phyloP scores from a whole-genome alignment of 2,329 filamentous ascomycete species.

The Corinectria fuckeliana region DNA sequence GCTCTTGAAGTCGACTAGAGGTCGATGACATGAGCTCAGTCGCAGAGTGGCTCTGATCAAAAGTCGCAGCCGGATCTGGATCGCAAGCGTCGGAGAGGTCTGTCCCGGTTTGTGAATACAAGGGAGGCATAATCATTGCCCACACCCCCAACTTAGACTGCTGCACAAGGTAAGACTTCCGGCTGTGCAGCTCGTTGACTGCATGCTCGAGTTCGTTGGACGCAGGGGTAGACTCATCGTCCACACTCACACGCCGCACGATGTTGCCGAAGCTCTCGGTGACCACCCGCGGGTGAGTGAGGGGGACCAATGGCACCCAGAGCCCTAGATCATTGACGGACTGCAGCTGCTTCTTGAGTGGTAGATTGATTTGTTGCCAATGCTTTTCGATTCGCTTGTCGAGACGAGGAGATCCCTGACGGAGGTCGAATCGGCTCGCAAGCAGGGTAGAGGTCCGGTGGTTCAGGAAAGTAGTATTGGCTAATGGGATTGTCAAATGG shows the following conservation, averaged over 20 bases:
- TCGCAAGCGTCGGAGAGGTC: constrained; percentile 8
- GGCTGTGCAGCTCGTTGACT: constrained; percentile 64
- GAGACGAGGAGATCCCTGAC: constrained; percentile 27
- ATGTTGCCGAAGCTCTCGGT: constrained; percentile 79
- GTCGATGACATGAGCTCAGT: constrained; percentile 33
- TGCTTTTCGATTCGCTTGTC: constrained; percentile 44
- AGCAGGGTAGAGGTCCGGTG: constrained; percentile 66
- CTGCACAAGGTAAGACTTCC: constrained; percentile 38
- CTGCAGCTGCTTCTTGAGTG: constrained; percentile 26
- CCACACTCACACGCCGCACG: constrained; percentile 65
- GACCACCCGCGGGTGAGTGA: constrained; percentile 69
- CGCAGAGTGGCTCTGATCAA: constrained; percentile 25
- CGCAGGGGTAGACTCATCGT: constrained; percentile 61
- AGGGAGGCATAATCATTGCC: constrained; percentile 69
- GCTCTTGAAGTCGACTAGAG: constrained; percentile 39
- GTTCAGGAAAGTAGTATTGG: constrained; percentile 80
- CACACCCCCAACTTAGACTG: constrained; percentile 68
- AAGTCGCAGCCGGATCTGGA: constrained; percentile 33
- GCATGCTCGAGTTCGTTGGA: constrained; percentile 74
- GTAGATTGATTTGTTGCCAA: constrained; percentile 46
- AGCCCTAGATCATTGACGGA: constrained; percentile 36
- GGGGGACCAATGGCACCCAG: constrained; percentile 61
- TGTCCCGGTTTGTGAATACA: constrained; percentile 24
- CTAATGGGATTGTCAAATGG: constrained; percentile 66
- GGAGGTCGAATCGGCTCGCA: constrained; percentile 42